Base-by-base conservation (phyloP, 2,329 filamentous ascomycete genomes). In the Hortaea sp. region DNA sequence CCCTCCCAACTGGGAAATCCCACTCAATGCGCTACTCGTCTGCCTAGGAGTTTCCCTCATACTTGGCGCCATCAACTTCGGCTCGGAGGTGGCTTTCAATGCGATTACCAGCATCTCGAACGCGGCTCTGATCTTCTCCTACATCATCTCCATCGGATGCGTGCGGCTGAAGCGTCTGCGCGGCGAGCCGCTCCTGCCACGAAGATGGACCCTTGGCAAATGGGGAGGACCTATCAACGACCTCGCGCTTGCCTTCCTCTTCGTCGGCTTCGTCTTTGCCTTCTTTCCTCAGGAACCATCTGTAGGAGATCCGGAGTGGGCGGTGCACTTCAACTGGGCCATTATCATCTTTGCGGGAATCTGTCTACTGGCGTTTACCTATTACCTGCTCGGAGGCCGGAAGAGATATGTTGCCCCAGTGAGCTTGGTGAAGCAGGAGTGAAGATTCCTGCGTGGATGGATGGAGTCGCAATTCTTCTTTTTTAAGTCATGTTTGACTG, bases 51-150 rank as follows among this genome's bases (percentile, higher is more conserved):
- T 66, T 11, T 62, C 58, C 2, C 53, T 61, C 13, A 48, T 66
- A 39, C 57, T 69, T 11, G 58, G 59, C n/a, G 62, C 62, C 41
- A 69, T 69, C 62, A 69, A 69, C 49, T 63, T 70, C 47, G 66
- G 67, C 46, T 66, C 63, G 7, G 55, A 57, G n/a, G 55, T 62
- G 6, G 65, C 67, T 4, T 64, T 70, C 54, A 66, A 66, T 50
- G 63, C 63, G 34, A 65, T 71, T 48, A 55, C 66, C 32, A 67
- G 65, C 5, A 62, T 74, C 1, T 61, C 63, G 6, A 62, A 62
- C 42, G 60, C 59, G 12, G 60, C 60, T 1, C 54, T 63, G 12
- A 47, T 61, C 28, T 59, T 63, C 55, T 58, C 57, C 34, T 63
- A 63, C 49, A 58, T 63, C 50, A 49, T 63, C 42, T 60, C 55